Conservation (phyloP, 1,284 basidiomycete species). For the Pulchroboletus neoregius region DNA sequence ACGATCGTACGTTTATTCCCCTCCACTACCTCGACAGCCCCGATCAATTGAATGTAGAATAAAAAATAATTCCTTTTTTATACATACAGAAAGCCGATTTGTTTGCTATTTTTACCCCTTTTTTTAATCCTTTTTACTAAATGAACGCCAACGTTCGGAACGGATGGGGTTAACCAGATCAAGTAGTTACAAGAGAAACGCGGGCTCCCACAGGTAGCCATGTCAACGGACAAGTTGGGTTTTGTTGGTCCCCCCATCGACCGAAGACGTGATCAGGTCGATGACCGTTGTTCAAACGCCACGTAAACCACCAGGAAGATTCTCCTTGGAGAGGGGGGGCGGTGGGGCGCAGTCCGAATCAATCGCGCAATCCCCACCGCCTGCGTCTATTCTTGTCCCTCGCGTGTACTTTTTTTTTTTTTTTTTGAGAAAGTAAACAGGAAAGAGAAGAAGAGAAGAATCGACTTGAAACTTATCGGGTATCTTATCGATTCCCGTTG, state of each 20-base stretch:
- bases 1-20: slow-evolving; percentile 16
- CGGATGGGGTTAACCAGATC: slow-evolving; percentile 3
- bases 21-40: background rate
- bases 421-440: no score
- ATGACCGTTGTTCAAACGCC: slow-evolving; percentile 6
- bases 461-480: slow-evolving; percentile 17
- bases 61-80: background rate
- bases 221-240: slow-evolving; percentile 21
- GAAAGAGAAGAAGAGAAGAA: slow-evolving; percentile 1
- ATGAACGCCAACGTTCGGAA: slow-evolving; percentile 8
- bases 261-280: slow-evolving; percentile 14
- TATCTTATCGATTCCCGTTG: slow-evolving; percentile 32
- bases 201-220: slow-evolving; percentile 26
- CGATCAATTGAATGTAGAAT: background rate
- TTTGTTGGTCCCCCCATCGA: background rate
- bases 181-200: slow-evolving; percentile 1
- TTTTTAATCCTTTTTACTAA: no score
- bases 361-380: slow-evolving; percentile 13
- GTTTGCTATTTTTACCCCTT: slow-evolving; percentile 4
- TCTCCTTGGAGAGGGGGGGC: no score
- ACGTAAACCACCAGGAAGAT: slow-evolving; percentile 19
- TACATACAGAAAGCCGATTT: background rate
- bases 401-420: background rate
- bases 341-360: slow-evolving; percentile 10
- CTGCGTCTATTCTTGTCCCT: slow-evolving; percentile 15